Conservation (phyloP, 495 filamentous ascomycete species). For the Lasiosphaeriaceae sp. region DNA sequence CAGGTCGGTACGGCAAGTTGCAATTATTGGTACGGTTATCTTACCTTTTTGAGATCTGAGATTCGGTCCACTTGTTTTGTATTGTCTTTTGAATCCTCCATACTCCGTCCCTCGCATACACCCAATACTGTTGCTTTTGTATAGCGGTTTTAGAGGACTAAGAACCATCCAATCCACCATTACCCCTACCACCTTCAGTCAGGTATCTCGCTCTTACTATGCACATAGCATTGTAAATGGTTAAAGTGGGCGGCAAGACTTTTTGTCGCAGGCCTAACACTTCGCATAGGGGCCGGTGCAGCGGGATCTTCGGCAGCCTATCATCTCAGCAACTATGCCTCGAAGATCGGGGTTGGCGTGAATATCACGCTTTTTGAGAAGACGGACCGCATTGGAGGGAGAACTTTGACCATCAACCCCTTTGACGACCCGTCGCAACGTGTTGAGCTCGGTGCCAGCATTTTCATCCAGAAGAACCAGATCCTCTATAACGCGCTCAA, state of each 20-base stretch:
- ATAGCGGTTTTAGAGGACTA: too few species aligned
- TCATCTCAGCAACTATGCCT: slow-evolving; percentile 67
- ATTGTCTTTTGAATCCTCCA: not conserved
- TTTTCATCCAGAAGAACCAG: slow-evolving; percentile 84
- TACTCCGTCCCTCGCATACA: too few species aligned
- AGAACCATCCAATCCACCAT: too few species aligned
- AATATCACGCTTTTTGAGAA: slow-evolving; percentile 91
- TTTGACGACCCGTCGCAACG: slow-evolving; percentile 65
- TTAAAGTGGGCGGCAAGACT: not conserved
- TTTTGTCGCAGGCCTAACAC: not conserved
- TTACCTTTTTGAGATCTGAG: not conserved
- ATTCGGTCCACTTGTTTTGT: not conserved
- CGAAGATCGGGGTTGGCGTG: slow-evolving; percentile 44
- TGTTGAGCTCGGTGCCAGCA: slow-evolving; percentile 85
- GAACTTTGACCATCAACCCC: slow-evolving; percentile 82
- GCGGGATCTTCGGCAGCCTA: slow-evolving; percentile 86
- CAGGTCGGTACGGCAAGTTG: slow-evolving; percentile 33
- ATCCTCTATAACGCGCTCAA: slow-evolving; percentile 75
- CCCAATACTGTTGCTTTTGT: too few species aligned
- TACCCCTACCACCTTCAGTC: too few species aligned
- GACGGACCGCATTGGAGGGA: slow-evolving; percentile 73
- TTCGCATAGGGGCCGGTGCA: slow-evolving; percentile 73
- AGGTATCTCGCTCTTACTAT: too few species aligned
- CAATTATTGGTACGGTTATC: slow-evolving; percentile 39
- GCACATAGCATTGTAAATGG: not conserved